phyloP scores from a whole-genome alignment of 805 yeast genomes.

The Candida sithepensis region DNA sequence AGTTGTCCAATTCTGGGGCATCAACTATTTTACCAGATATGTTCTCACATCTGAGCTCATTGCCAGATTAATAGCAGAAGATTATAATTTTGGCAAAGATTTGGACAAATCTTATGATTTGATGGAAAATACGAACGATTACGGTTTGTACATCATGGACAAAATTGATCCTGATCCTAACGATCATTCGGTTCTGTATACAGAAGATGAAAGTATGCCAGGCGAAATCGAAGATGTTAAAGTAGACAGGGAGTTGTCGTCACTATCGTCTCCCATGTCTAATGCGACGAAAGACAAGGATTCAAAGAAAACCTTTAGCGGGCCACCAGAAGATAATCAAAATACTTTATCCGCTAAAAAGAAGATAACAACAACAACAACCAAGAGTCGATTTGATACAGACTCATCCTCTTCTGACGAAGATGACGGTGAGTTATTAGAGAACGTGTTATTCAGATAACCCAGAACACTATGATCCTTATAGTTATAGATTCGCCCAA shows the following conservation, averaged over 20 bases:
- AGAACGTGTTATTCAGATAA: not conserved
- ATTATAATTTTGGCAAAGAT: constrained; percentile 32
- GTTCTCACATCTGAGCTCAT: constrained; percentile 64
- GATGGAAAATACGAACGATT: constrained; percentile 41
- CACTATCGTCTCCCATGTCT: too few species aligned
- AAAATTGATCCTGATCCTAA: constrained; percentile 12
- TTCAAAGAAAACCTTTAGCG: too few species aligned
- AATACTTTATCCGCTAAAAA: too few species aligned
- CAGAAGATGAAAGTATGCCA: not conserved
- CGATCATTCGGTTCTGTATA: not conserved
- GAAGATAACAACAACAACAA: not conserved
- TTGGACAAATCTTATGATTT: constrained; percentile 43
- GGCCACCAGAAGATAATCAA: too few species aligned
- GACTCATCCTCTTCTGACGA: not conserved
- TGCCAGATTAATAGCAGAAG: constrained; percentile 46
- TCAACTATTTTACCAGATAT: constrained; percentile 49
- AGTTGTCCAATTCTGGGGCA: constrained; percentile 60
- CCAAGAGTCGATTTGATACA: not conserved
- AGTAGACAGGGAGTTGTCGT: too few species aligned
- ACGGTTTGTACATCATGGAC: constrained; percentile 34
- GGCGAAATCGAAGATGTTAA: too few species aligned
- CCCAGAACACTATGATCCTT: too few species aligned
- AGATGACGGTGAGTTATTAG: not conserved
- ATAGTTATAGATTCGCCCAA: too few species aligned
- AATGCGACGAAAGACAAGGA: too few species aligned